Evolutionary conservation across 495 filamentous ascomycete genomes (phyloP).

Genomic region (Hypomontagnella monticulosa): DNA sequence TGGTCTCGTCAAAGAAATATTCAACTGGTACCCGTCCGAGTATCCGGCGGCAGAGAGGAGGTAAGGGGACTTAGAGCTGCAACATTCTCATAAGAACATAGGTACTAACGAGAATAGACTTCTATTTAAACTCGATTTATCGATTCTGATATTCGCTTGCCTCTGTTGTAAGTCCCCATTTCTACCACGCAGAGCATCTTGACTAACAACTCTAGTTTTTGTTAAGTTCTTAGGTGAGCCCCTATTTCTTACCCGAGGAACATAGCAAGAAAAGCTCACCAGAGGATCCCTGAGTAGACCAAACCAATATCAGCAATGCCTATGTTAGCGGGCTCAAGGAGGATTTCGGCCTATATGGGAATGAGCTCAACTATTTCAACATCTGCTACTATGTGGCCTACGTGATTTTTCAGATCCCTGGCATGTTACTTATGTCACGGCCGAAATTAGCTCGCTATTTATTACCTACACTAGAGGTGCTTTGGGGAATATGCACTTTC

Average conservation of each 20-base stretch:
- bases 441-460: conserved; percentile 50
- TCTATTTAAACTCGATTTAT: conserved; percentile 49
- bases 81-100: conserved; percentile 40
- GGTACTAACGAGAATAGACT: conserved; percentile 42
- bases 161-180: conserved; percentile 44
- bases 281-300: conserved; percentile 32
- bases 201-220: conserved; percentile 50
- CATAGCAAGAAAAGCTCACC: conserved; percentile 4
- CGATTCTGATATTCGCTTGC: conserved; percentile 50
- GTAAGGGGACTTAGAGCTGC: conserved; percentile 39
- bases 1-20: conserved; percentile 56
- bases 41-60: conserved; percentile 56
- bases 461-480: conserved; percentile 47
- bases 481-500: conserved; percentile 51
- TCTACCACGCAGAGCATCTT: not conserved
- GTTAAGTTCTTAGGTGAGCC: conserved; percentile 43
- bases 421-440: conserved; percentile 60
- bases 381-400: conserved; percentile 55
- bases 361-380: conserved; percentile 58
- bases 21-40: conserved; percentile 59
- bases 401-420: conserved; percentile 52
- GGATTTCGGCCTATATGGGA: conserved; percentile 46
- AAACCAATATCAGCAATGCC: conserved; percentile 51
- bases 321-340: conserved; percentile 51
- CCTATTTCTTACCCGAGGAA: not conserved